These are phyloP conservation scores for Xylariales sp. DNA, from an alignment of 2,329 filamentous ascomycete genomes.

Conservation along the genomic window DNA sequence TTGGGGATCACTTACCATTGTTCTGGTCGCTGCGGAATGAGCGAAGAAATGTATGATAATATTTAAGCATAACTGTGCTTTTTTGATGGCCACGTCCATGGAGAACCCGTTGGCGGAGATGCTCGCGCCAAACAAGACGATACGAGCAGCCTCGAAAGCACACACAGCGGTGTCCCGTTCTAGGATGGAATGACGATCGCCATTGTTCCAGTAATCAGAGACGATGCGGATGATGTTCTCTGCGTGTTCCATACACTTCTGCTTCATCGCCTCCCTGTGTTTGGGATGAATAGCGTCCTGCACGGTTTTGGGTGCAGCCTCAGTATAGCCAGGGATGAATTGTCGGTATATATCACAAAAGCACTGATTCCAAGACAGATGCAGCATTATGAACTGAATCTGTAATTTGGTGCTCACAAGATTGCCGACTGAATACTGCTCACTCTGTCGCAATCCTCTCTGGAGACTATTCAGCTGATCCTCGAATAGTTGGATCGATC, in stretches of 20 bases:
- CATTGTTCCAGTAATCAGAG: constrained; percentile 20
- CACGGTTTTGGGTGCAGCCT: constrained; percentile 28
- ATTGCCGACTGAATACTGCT: constrained; percentile 19
- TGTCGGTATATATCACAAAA: constrained; percentile 40
- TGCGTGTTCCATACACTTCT: constrained; percentile 31
- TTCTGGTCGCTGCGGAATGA: constrained; percentile 22
- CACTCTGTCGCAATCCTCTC: constrained; percentile 12
- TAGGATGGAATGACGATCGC: constrained; percentile 20
- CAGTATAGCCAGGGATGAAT: constrained; percentile 34
- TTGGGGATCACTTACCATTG: constrained; percentile 15
- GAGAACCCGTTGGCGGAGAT: constrained; percentile 11
- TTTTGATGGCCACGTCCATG: constrained; percentile 18
- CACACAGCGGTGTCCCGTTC: constrained; percentile 38
- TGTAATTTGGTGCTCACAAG: constrained; percentile 16
- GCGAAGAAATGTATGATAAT: constrained; percentile 21
- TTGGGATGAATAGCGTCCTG: constrained; percentile 21
- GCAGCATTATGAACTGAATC: constrained; percentile 25
- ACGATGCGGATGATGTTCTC: constrained; percentile 31
- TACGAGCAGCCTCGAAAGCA: constrained; percentile 34
- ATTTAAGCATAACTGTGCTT: constrained; percentile 21
- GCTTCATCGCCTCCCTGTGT: constrained; percentile 25
- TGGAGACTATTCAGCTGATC: constrained; percentile 16
- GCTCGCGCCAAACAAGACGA: constrained; percentile 28
- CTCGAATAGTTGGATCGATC: constrained; percentile 19
- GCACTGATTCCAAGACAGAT: constrained; percentile 34